A percentile compares a stretch with the other conserved stretches of the same genome.
Conservation (phyloP, 1,139 yeast species). For the Scheffersomyces quercinus region DNA sequence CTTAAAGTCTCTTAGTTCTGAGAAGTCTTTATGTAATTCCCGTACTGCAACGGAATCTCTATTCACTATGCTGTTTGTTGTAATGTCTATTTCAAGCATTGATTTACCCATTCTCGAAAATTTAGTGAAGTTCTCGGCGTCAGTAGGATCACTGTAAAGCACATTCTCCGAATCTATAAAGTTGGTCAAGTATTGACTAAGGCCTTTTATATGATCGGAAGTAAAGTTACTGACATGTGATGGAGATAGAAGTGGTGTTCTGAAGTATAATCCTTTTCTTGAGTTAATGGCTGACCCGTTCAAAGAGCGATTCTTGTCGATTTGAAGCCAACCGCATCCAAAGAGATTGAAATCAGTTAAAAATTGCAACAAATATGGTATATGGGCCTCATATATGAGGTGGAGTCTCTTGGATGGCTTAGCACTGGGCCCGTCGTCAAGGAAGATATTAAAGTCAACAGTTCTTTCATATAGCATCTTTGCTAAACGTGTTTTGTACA, state of each 20-base stretch:
- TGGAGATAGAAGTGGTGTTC: constrained; percentile 14
- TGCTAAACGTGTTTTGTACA: constrained; percentile 57
- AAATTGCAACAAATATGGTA: constrained; percentile 77
- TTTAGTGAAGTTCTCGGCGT: constrained; percentile 9
- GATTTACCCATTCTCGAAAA: constrained; percentile 60
- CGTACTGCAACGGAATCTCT: constrained; percentile 45
- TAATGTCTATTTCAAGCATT: constrained; percentile 68
- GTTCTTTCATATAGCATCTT: constrained; percentile 57
- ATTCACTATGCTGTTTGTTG: constrained; percentile 60
- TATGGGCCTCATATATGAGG: constrained; percentile 67
- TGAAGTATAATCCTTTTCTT: constrained; percentile 5
- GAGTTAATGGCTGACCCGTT: neutral
- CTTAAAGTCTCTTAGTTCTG: constrained; percentile 24
- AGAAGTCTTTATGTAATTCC: constrained; percentile 51
- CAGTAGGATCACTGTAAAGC: constrained; percentile 9
- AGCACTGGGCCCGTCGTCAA: constrained; percentile 4
- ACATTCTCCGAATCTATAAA: constrained; percentile 27
- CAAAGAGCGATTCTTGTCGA: constrained; percentile 12
- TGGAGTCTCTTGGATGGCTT: constrained; percentile 14
- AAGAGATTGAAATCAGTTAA: constrained; percentile 78
- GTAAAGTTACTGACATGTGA: constrained; percentile 1
- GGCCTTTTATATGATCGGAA: constrained; percentile 3
- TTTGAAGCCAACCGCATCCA: constrained; percentile 77
- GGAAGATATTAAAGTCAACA: constrained; percentile 18
- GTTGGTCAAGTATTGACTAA: constrained; percentile 14